Evolutionary conservation across 805 yeast species (phyloP), one percentile per base, ranked within the genome.

Genomic region (Pichia thaimueangensis): DNA sequence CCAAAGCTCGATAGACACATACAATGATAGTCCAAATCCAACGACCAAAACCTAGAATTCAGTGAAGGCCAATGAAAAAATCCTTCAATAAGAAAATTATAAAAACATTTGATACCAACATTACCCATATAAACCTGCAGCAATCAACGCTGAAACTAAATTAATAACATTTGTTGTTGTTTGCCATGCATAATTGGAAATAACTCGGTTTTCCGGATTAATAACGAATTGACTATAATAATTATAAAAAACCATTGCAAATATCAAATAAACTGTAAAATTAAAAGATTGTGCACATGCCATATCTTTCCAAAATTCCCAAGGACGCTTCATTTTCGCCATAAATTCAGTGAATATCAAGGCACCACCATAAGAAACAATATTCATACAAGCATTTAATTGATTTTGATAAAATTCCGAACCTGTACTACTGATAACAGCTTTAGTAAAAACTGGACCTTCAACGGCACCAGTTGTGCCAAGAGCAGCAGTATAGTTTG

Each of bases 361-460:
- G 20, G 75, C 72, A 54, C 75, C 76, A 46, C 74, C 76, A 60
- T 68, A 70, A 7, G 75, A 67, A 27, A 70, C 73, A 55, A 70
- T 69, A 54, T 70, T 69, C 65, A 68, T 68, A 31, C 45, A 42
- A 15, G 45, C 45, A 20, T 42, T 42, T 2, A 42, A 12, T 37
- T 42, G 45, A 19, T 21, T 28, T 31, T 36, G 41, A 17, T 35
- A 42, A 52, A 64, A 53, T 28, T 67, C 70, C 33, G 54, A 54
- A 30, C 36, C 35, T 23, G 67, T 59, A 27, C 45, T 41, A 25
- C 31, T 22, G 17, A 42, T 16, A 17, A 42, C 41, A 32, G 36
- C 41, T 42, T 64, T 64, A 35, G 54, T 48, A 27, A 55, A 49
- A 42, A 59, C 53, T 21, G 55, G 58, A 19, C 62, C 63, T 12